Evolutionary conservation across 805 yeast species (phyloP), one percentile per base, ranked within the genome.

Genomic region (Isabelozyma pseudorhagii): DNA sequence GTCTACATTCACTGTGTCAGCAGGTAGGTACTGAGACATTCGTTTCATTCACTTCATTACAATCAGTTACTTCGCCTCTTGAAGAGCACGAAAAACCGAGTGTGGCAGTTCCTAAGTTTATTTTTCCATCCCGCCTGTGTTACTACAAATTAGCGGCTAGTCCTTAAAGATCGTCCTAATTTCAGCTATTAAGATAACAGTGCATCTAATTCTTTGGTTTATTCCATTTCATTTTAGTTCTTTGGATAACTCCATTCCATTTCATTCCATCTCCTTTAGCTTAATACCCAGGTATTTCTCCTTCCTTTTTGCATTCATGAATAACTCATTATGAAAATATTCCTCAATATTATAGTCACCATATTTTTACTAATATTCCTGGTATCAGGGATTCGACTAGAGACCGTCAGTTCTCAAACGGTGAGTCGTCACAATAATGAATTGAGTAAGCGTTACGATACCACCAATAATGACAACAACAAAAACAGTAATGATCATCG

Each of bases 401-500:
- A 47, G 31, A 39, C 47, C 28, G 44, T 13, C 28, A 47, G 14
- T 11, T 17, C 40, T 9, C 39, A 45, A 38, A 39, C 47, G 36
- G 44, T 13, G 40, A 47, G 14, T 11, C 27, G 36, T 9, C 39
- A 45, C 13, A 45, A 29, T 29, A 45, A 46, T 11, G 44, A 15
- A 34, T 17, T 28, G 21, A 47, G 46, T 5, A 39, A 34, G 27
- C 45, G 40, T n/a, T 8, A 38, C 38, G 38, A 43, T 31, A 5
- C 25, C 40, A 8, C 42, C 41, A 18, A 45, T 36, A 29, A 41
- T 44, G 11, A 42, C 17, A 21, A 36, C 48, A 8, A 36, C 55
- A 27, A 49, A 36, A 14, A 28, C 39, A 43, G 21, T 38, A 42
- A 15, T 44, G 44, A 31, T 27, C 44, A 52, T 49, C 53, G 62